Base-by-base conservation (phyloP, 2,329 filamentous ascomycete genomes). In the Diaporthe eres region DNA sequence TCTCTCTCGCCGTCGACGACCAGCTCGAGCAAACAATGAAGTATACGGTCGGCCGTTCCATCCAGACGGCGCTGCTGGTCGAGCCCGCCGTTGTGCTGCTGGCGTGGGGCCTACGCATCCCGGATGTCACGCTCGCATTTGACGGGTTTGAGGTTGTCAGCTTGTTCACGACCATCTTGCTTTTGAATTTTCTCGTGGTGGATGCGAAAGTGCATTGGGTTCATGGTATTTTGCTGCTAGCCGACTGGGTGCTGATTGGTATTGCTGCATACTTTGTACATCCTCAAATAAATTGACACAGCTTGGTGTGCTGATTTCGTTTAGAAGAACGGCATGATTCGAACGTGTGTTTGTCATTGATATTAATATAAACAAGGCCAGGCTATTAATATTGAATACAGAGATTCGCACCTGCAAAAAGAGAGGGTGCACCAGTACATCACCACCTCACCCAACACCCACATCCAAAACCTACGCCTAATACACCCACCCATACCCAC, bases 251-350 rank as follows among this genome's bases (percentile, higher is more conserved):
- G n/a, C 17, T 75, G 13, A 75, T 72, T 6, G 72, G 72, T 4
- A 75, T 72, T 6, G 57, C 75, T 25, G 72, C 75, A 9, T 72
- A 71, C 7, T 74, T 74, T 71, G 72, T 68, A 8, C 53, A 55
- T 19, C 53, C 39, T 4, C 51, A 71, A 22, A 34, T 71, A 12
- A 10, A 71, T 10, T 60, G 28, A 71, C 3, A 31, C 4, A 17
- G 19, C 31, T 22, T 28, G 15, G n/a, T 68, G 44, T 28, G 25
- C 17, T 12, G 19, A 7, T 9, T 17, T 22, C 1, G 0, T 3
- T 7, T 2, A 28, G 10, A 0, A 49, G 19, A 42, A 4, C 12
- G 1, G 1, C 13, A 12, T 8, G 1, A 4, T 15, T 13, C 3
- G 2, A 7, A 55, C 13, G 0, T 3, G 4, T 25, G 25, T 25